Base-by-base conservation (phyloP, 495 filamentous ascomycete species). In the Thermochaetoides thermophila region DNA sequence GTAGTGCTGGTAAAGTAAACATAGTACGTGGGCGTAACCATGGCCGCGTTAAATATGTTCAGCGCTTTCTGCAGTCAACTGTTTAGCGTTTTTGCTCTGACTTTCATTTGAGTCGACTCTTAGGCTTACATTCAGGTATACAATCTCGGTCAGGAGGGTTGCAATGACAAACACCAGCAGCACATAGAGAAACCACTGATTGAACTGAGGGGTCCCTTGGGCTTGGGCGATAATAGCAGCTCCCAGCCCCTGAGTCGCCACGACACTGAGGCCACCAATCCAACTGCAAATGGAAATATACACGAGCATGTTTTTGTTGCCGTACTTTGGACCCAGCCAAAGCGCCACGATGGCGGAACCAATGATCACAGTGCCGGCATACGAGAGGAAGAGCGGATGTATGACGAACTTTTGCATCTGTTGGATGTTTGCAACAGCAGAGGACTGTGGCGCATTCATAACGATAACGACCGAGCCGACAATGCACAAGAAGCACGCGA, bases 1-100 rank as follows among this genome's bases (percentile, higher is more conserved):
- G 89, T 97, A 11, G 83, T 74, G 45, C 75, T 89, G 27, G 89
- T 97, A 55, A 97, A 97, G 63, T 83, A 85, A 39, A 97, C 89
- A 50, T 97, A 97, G 58, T 97, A 97, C 3, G 89, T 97, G 0
- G 89, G 89, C 0, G 89, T 97, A 32, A 97, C 89, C 37, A 97
- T 70, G 1, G 89, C 89, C 18, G 89, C 91, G 49, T 97, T 97
- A 66, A 89, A 97, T 29, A 97, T 47, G 52, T 97, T 97, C 25
- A 97, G 68, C 12, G 89, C 89, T 95, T 97, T 97, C 89, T 97
- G 58, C 44, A 44, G n/a, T n/a, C n/a, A n/a, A n/a, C n/a, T n/a
- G n/a, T n/a, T n/a, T n/a, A n/a, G n/a, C n/a, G n/a, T n/a, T n/a
- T n/a, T n/a, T n/a, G n/a, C n/a, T n/a, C n/a, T n/a, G n/a, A n/a